Conservation (phyloP, 768 basidiomycete species). For the Trametes punicea region DNA sequence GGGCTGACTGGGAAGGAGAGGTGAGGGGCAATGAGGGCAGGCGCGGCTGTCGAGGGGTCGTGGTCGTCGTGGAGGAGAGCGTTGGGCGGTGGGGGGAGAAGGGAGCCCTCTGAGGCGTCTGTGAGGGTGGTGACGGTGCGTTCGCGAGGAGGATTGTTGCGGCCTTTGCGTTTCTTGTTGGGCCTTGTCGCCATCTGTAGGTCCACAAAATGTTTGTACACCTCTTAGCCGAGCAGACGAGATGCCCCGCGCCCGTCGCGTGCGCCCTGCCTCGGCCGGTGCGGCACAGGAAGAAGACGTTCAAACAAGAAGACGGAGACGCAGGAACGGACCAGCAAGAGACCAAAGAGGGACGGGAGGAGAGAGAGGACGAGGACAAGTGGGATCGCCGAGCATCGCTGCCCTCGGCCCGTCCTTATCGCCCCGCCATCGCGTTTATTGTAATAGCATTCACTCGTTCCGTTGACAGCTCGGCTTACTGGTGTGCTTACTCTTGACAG, state of each 20-base stretch:
- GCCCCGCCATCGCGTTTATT: too few species aligned
- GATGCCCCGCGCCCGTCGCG: neutral
- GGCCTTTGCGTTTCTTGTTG: conserved; percentile 62
- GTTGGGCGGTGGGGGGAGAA: conserved; percentile 44
- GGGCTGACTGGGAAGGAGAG: conserved; percentile 26
- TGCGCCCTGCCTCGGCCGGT: neutral
- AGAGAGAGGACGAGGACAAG: too few species aligned
- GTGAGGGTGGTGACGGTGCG: conserved; percentile 69
- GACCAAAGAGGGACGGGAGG: too few species aligned
- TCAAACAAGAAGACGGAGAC: too few species aligned
- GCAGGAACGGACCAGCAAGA: too few species aligned
- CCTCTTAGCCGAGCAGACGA: conserved; percentile 6
- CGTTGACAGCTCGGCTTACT: too few species aligned
- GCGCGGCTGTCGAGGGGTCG: conserved; percentile 25
- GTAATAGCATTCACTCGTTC: too few species aligned
- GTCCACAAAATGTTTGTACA: conserved; percentile 17
- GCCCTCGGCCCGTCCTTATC: too few species aligned
- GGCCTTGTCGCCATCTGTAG: conserved; percentile 53
- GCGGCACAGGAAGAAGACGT: neutral
- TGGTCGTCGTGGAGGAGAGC: conserved; percentile 35
- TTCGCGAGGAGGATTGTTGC: conserved; percentile 55
- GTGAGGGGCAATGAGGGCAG: conserved; percentile 38
- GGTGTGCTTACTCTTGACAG: too few species aligned
- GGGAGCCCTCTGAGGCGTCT: conserved; percentile 52
- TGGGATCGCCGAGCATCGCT: too few species aligned